Base-by-base conservation (phyloP, 805 yeast species). In the Nematodospora valgi region DNA sequence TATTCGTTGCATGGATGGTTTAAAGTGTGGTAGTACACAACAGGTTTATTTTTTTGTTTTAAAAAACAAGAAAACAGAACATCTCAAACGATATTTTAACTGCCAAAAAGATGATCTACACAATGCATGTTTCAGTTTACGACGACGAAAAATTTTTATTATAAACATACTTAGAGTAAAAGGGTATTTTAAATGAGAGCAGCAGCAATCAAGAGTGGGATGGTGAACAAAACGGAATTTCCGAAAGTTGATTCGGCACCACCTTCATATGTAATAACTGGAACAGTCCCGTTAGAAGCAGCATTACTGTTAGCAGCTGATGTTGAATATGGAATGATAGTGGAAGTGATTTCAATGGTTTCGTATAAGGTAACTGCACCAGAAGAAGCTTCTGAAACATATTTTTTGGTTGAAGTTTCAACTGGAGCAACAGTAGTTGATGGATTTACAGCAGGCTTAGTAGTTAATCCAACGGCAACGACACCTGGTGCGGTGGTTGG, bases 181-280 rank as follows among this genome's bases (percentile, higher is more conserved):
- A 6, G 11, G 11, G 25, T 23, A 23, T 32, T 17, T 21, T 23
- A 13, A 32, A 32, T 17, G 19, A 17, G 32, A 17, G 37, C 29
- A 21, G 32, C 41, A 14, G 27, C 12, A 4, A 38, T 23, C 15
- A 38, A 34, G 14, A 38, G 27, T 20, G 41, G 38, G 10, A 32
- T 32, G 6, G 38, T 34, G 8, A 23, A 24, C 38, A 35, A 38
- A 18, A 33, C 27, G 14, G 37, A 23, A 7, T 11, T 25, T 20
- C 27, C 34, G 21, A 21, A 23, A 17, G 25, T 23, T 23, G 35
- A 30, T 27, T 22, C 30, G 24, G 35, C 37, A 26, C 23, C 40
- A 28, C 41, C 41, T 34, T 38, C 41, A 23, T 24, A 38, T 10
- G 29, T 33, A 4, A 23, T 18, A n/a, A 27, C 24, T 17, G 34